A percentile compares a stretch with the other conserved stretches of the same genome.
These are phyloP conservation scores for Silene conica DNA, from an alignment of 148 eudicot species.

Conservation along the genomic window DNA sequence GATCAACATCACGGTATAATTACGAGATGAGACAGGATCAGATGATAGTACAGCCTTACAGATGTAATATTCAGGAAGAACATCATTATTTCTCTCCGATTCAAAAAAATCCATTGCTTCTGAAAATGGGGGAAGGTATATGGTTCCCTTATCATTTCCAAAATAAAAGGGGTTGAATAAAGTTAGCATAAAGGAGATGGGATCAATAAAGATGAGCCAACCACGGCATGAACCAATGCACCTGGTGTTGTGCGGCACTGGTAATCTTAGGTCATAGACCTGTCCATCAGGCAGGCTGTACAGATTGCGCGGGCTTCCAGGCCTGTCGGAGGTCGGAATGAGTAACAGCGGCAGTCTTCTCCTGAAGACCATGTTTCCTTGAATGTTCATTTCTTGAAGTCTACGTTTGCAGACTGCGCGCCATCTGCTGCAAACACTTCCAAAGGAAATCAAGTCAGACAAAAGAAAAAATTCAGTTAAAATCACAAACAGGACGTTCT, in stretches of 20 bases:
- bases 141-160: constrained; percentile 7
- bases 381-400: background rate
- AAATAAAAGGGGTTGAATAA: constrained; percentile 21
- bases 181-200: constrained; percentile 10
- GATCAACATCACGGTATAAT: background rate
- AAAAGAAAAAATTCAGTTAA: constrained; percentile 3
- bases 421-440: constrained; percentile 8
- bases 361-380: background rate
- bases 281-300: constrained; percentile 6
- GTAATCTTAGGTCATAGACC: constrained; percentile 11
- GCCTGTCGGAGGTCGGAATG: background rate
- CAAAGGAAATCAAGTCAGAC: constrained; percentile 9
- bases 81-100: background rate
- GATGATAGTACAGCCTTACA: constrained; percentile 15
- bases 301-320: constrained; percentile 8
- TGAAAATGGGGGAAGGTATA: constrained; percentile 11
- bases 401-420: constrained; percentile 1
- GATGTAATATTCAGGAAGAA: constrained; percentile 12
- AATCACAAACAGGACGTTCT: background rate
- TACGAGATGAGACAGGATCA: background rate
- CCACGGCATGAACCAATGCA: constrained; percentile 23
- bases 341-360: constrained; percentile 14
- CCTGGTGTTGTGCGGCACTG: constrained; percentile 16
- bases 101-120: background rate
- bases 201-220: constrained; percentile 18